A percentile compares a stretch with the other conserved stretches of the same genome.
phyloP scores from a whole-genome alignment of 179 eudicot genomes.

The Amaranthus tricolor region DNA sequence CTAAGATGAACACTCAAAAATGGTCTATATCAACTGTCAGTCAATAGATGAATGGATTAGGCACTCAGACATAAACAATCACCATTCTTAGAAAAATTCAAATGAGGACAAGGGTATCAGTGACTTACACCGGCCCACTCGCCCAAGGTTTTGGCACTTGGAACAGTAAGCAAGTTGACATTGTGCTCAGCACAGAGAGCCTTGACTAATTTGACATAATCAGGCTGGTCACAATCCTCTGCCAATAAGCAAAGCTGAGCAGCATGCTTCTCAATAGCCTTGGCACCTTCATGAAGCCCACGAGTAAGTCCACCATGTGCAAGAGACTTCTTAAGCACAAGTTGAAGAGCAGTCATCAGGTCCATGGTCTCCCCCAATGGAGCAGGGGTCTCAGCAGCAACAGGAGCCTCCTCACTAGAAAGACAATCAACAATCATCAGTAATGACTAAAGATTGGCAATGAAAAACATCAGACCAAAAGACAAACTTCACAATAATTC shows the following conservation, averaged over 20 bases:
- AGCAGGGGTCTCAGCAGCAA: slow-evolving; percentile 24
- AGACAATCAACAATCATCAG: background rate
- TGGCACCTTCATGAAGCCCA: slow-evolving; percentile 37
- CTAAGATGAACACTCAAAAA: no score
- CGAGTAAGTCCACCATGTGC: slow-evolving; percentile 43
- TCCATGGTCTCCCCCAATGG: slow-evolving; percentile 37
- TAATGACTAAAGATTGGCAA: background rate
- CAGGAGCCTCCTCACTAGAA: slow-evolving; percentile 27
- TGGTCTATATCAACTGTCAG: no score
- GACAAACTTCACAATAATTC: background rate
- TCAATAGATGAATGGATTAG: no score
- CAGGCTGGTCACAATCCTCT: slow-evolving; percentile 41
- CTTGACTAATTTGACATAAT: slow-evolving; percentile 37
- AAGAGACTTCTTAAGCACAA: slow-evolving; percentile 33
- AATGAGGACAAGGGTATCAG: background rate
- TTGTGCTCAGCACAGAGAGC: slow-evolving; percentile 42
- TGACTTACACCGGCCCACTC: slow-evolving; percentile 43
- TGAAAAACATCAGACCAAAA: background rate
- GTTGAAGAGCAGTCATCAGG: slow-evolving; percentile 39
- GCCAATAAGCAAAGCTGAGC: slow-evolving; percentile 43
- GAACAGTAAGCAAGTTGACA: slow-evolving; percentile 34
- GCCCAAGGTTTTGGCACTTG: slow-evolving; percentile 40
- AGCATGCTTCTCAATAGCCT: slow-evolving; percentile 39
- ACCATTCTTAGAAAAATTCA: no score
- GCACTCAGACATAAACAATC: no score